Base-by-base conservation (phyloP, 768 basidiomycete genomes). In the Podaxis sp. region DNA sequence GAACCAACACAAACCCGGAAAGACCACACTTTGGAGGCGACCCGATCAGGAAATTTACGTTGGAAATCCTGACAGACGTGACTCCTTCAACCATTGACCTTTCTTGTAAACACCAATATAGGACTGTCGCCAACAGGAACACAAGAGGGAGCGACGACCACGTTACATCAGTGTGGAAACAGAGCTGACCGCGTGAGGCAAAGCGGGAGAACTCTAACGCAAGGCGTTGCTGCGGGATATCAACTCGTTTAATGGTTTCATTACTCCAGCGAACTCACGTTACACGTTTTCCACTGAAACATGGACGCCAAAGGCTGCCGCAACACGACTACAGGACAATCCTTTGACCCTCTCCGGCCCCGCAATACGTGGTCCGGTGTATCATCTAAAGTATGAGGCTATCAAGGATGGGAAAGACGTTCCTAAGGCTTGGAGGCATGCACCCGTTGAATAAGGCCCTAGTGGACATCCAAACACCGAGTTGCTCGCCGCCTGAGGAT, bases 21-120 rank as follows among this genome's bases (percentile, higher is more conserved):
- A 55, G 41, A 54, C 15, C 38, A 59, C 49, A 50, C 25, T 22
- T 27, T 24, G 15, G 9, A 11, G 24, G 7, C 47, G 36, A 17
- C 60, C 60, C 43, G 36, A 61, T 47, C 60, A 37, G 52, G 60
- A 25, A 61, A 61, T 55, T 55, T 61, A 61, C 53, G 60, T 54
- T 43, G 41, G 24, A 36, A n/a, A 37, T 29, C 43, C 29, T 61
- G 46, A 55, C 60, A 37, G 60, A 61, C 24, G 7, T 61, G 53
- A 61, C 53, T 61, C 60, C 33, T 55, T 38, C 43, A 43, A 17
- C 24, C 19, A 47, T 55, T 55, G 17, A 24, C 54, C 60, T 47
- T 61, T 22, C 27, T 46, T 33, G 41, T 55, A 13, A 37, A 54
- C 29, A 61, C 36, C 50, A 49, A 12, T 17, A 40, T 8, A 40